Conservation (phyloP, 1,284 basidiomycete species). For the Neonothopanus nambi region DNA sequence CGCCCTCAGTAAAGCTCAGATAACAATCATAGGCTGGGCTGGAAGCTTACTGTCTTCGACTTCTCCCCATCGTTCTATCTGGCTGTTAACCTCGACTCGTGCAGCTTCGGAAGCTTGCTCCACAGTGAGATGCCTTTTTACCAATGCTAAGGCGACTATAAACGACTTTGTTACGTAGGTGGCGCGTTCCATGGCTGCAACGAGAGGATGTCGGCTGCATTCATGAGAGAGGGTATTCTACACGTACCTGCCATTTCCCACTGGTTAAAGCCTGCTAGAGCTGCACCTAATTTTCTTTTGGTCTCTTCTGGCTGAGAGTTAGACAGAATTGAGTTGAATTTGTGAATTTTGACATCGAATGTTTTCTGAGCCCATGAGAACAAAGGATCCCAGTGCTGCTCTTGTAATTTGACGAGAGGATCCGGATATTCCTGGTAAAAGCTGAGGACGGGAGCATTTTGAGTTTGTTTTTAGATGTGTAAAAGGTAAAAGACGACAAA, state of each 20-base stretch:
- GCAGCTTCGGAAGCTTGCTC: constrained; percentile 86
- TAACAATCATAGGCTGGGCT: too few species aligned
- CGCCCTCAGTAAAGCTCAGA: too few species aligned
- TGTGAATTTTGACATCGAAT: constrained; percentile 67
- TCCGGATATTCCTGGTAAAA: constrained; percentile 83
- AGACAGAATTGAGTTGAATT: constrained; percentile 69
- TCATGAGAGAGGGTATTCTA: constrained; percentile 1
- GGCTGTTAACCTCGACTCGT: constrained; percentile 92
- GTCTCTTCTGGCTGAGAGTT: constrained; percentile 72
- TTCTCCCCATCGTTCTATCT: constrained; percentile 97
- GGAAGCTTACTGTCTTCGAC: constrained; percentile 98
- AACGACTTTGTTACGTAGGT: constrained; percentile 93
- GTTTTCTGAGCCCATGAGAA: constrained; percentile 75
- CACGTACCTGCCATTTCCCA: constrained; percentile 89
- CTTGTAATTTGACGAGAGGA: constrained; percentile 78
- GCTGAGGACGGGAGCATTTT: constrained; percentile 43
- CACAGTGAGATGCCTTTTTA: constrained; percentile 73
- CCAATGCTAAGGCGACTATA: constrained; percentile 84
- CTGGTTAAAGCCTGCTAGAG: constrained; percentile 66
- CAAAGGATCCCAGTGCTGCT: constrained; percentile 89
- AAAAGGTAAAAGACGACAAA: constrained; percentile 25
- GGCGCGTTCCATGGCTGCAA: constrained; percentile 85
- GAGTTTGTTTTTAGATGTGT: constrained; percentile 3
- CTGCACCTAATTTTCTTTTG: constrained; percentile 54
- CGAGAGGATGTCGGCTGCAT: not conserved